Evolutionary conservation across 1,139 yeast genomes (phyloP), one percentile per base, ranked within the genome.

Genomic region (Kodamaea arcana): DNA sequence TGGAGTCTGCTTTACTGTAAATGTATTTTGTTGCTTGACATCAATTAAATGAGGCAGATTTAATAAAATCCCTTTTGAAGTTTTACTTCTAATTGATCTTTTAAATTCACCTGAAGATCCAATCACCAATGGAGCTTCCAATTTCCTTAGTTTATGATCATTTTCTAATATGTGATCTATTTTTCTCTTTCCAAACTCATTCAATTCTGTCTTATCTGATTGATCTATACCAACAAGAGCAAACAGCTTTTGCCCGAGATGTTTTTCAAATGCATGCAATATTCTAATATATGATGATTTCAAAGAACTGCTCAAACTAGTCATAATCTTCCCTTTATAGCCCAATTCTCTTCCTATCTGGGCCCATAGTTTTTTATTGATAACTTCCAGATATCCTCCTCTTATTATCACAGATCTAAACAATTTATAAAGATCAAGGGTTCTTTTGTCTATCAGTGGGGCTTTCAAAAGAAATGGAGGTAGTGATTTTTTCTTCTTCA

Each of bases 301-400:
- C 39, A 85, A 60, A 0, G 87, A 74, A 6, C 87, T 77, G 14
- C 88, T 79, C 35, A 83, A 59, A 15, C 88, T 80, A 17, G 86
- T 80, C 75, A 80, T 77, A 30, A 78, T 75, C 44, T 78, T 71
- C 3, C 84, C 87, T 23, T 77, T 72, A 51, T 80, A 83, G 0
- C 94, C 94, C 35, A 85, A 61, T 46, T 83, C 94, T 34, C 88
- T 65, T 11, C 92, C 92, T 15, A 80, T 69, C 48, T 72, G 78
- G 0, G 80, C 79, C 84, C 86, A 80, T 27, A 73, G 54, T 42
- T 77, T 76, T 37, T 68, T 69, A 33, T 64, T 57, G 32, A 78
- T 70, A n/a, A 80, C 83, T 18, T 59, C 62, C 15, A 65, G 60
- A 52, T 65, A 78, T 0, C 85, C 85, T 15, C 85, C 85, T 45